These are phyloP conservation scores for Coelastrella sp. DNA, from an alignment of 139 green algal species.

Conservation along the genomic window DNA sequence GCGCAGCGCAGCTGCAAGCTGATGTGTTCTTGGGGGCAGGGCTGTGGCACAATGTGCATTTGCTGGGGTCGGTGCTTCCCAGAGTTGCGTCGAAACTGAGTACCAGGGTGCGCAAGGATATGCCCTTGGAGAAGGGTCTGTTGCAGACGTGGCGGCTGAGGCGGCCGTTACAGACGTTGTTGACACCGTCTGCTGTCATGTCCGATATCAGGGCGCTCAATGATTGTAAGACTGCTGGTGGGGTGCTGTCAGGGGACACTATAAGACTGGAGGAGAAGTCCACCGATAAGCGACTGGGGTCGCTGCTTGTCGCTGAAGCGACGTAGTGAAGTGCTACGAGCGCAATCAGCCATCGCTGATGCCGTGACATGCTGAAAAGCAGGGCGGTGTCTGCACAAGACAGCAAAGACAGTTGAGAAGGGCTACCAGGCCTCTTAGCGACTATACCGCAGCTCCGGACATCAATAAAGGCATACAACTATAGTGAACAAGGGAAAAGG, in stretches of 20 bases:
- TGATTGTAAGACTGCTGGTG: not conserved
- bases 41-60: not conserved
- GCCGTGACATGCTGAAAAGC: too few species aligned
- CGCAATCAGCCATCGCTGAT: too few species aligned
- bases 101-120: not conserved
- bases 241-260: not conserved
- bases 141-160: not conserved
- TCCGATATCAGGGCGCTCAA: conserved; percentile 4
- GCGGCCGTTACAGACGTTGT: conserved; percentile 25
- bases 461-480: too few species aligned
- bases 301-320: not conserved
- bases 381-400: too few species aligned
- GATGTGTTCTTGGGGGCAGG: not conserved
- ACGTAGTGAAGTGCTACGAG: too few species aligned
- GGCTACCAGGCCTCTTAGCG: too few species aligned
- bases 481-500: too few species aligned
- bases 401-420: too few species aligned
- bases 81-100: not conserved
- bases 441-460: too few species aligned
- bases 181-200: conserved; percentile 21
- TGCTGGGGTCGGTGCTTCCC: not conserved
- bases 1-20: conserved; percentile 8
- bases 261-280: conserved; percentile 27
- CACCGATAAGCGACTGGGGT: conserved; percentile 7
- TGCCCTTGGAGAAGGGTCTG: not conserved